These are phyloP conservation scores for Citrus hindsii DNA, from an alignment of 345 rosid genomes.

Conservation along the genomic window DNA sequence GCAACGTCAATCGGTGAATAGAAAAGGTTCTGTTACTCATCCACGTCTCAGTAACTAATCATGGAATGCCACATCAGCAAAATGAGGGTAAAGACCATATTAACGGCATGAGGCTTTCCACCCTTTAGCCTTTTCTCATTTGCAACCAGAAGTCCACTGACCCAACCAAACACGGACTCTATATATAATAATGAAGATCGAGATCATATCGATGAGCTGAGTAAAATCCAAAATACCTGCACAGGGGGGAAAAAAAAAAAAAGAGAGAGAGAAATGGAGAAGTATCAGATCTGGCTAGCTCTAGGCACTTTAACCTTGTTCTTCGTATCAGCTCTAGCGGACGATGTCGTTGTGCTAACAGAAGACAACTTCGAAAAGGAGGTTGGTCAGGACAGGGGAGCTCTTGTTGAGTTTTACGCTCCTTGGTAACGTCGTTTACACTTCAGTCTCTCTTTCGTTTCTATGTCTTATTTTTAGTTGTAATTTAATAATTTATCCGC, in stretches of 20 bases:
- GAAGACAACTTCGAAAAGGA: constrained; percentile 94
- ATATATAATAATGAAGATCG: neutral
- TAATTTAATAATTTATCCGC: neutral
- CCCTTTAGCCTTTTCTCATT: neutral
- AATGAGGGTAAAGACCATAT: neutral
- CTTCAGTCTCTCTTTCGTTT: neutral
- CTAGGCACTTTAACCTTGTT: constrained; percentile 43
- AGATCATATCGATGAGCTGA: neutral
- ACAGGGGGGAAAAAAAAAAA: neutral
- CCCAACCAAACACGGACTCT: neutral
- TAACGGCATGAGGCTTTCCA: neutral
- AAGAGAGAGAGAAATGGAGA: constrained; percentile 34
- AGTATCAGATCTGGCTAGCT: constrained; percentile 71
- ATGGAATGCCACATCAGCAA: constrained; percentile 6
- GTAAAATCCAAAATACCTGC: neutral
- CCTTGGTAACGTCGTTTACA: constrained; percentile 60
- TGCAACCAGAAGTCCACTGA: neutral
- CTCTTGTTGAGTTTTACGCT: constrained; percentile 98
- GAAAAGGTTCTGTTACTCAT: too few relatives aligned
- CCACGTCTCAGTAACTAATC: neutral
- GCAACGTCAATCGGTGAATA: too few relatives aligned
- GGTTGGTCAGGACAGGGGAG: constrained; percentile 85
- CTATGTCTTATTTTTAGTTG: neutral
- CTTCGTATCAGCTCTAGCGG: constrained; percentile 56
- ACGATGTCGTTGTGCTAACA: constrained; percentile 78